Conservation (phyloP, 495 filamentous ascomycete genomes). For the Tirmania nivea region DNA sequence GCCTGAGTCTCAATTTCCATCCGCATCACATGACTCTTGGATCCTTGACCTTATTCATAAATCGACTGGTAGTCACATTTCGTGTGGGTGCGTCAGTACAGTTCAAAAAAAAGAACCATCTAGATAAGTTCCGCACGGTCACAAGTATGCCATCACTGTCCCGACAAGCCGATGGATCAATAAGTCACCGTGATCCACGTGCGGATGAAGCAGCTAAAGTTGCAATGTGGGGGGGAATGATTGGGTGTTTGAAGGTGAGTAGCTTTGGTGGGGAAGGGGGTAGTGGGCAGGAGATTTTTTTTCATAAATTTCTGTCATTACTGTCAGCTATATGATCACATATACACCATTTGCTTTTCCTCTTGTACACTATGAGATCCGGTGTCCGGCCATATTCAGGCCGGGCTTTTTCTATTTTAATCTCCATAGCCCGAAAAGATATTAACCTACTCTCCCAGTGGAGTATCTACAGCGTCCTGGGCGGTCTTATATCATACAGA, state of each 20-base stretch:
- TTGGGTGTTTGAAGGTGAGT: background rate
- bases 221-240: background rate
- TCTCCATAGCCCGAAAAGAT: background rate
- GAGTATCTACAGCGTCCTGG: slow-evolving; percentile 11
- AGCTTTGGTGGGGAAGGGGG: background rate
- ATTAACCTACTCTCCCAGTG: slow-evolving; percentile 4
- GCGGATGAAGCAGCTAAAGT: background rate
- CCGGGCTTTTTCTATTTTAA: background rate
- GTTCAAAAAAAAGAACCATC: no score
- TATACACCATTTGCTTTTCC: background rate
- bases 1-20: no score
- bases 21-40: no score
- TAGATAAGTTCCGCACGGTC: no score
- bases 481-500: slow-evolving; percentile 6
- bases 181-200: no score
- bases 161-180: no score
- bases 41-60: no score
- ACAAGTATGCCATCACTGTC: no score
- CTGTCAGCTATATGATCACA: background rate
- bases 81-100: no score
- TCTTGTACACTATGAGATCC: background rate
- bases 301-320: background rate
- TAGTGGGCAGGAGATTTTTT: background rate
- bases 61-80: no score
- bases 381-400: no score